phyloP scores from a whole-genome alignment of 371 early-diverging fungal species.

The Nematocida homosporus region DNA sequence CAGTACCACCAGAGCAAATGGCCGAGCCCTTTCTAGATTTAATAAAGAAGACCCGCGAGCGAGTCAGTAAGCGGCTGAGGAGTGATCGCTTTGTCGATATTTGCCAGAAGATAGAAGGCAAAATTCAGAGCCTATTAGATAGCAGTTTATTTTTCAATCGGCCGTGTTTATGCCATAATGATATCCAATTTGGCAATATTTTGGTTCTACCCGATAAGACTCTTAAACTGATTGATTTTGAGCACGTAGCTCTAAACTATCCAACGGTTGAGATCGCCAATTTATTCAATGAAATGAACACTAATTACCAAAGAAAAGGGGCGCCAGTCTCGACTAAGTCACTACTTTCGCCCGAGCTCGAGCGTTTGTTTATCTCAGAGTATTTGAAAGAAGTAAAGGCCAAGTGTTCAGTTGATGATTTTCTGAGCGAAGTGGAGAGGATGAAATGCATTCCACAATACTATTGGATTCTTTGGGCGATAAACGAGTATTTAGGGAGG shows the following conservation, averaged over 20 bases:
- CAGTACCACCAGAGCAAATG: neutral
- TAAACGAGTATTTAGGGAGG: neutral
- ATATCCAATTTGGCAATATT: conserved; percentile 52
- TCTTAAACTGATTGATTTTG: conserved; percentile 30
- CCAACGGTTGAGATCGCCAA: conserved; percentile 26
- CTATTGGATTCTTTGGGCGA: conserved; percentile 42
- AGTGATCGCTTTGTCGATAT: neutral
- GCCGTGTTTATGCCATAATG: conserved; percentile 19
- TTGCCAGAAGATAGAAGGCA: conserved; percentile 30
- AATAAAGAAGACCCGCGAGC: neutral
- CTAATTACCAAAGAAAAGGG: conserved; percentile 18
- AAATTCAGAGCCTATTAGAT: neutral
- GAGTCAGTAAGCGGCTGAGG: neutral
- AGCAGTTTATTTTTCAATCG: conserved; percentile 1
- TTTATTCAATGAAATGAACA: conserved; percentile 19
- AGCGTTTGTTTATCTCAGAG: conserved; percentile 10
- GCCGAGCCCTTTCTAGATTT: neutral
- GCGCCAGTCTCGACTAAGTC: conserved; percentile 7
- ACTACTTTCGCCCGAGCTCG: neutral
- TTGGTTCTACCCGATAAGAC: conserved; percentile 2
- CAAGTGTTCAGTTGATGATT: neutral
- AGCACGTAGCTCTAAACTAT: conserved; percentile 35
- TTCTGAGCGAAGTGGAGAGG: conserved; percentile 15
- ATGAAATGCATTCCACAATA: conserved; percentile 1
- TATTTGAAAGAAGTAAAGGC: conserved; percentile 1